Conservation (phyloP, 179 eudicot genomes). For the Nepenthes alata region DNA sequence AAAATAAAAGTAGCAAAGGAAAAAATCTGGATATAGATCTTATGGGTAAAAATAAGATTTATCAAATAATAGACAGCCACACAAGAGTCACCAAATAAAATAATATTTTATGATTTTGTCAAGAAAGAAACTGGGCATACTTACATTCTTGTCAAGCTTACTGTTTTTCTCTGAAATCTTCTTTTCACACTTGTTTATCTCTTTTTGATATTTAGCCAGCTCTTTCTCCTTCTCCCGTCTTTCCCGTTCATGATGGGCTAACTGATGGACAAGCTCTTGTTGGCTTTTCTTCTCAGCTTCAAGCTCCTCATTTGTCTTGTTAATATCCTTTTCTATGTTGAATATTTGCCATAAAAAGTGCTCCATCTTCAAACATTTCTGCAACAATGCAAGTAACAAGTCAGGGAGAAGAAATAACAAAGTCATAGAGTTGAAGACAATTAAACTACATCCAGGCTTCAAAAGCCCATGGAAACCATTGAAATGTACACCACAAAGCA, state of each 20-base stretch:
- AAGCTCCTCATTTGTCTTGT: conserved; percentile 49
- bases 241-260: conserved; percentile 51
- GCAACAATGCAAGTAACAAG: conserved; percentile 15
- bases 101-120: not conserved
- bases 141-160: conserved; percentile 66
- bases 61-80: no score
- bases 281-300: conserved; percentile 50
- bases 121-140: conserved; percentile 12
- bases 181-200: conserved; percentile 59
- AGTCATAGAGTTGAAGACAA: not conserved
- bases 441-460: not conserved
- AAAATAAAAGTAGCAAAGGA: no score
- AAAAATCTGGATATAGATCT: no score
- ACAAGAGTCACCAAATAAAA: no score
- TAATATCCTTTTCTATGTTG: conserved; percentile 62
- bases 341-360: conserved; percentile 85
- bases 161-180: conserved; percentile 59
- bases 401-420: conserved; percentile 1
- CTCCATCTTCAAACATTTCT: conserved; percentile 87
- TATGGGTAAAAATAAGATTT: no score
- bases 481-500: not conserved
- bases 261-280: conserved; percentile 63
- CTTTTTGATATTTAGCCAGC: conserved; percentile 53
- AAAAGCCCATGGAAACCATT: not conserved
- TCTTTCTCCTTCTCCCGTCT: conserved; percentile 66